Base-by-base conservation (phyloP, 2,329 filamentous ascomycete genomes). In the Fusarium brevicatenulatum region DNA sequence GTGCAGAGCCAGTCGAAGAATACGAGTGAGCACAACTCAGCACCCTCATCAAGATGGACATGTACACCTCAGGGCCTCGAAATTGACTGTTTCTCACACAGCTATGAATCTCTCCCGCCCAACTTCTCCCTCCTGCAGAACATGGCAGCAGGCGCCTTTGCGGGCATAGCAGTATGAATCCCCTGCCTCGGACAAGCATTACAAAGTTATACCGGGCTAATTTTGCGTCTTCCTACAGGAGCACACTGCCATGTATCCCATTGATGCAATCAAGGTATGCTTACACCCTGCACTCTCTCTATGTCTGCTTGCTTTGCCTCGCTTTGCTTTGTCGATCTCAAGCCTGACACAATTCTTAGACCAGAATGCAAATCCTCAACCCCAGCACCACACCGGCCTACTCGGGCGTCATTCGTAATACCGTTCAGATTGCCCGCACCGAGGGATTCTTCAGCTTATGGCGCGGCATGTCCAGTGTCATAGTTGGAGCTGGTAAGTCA, bases 201-300 rank as follows among this genome's bases (percentile, higher is more conserved):
- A 62, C 23, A 42, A 42, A 21, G n/a, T 54, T 37, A 63, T 30
- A 36, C 23, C 37, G 50, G 53, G 66, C 54, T 69, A 68, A 74
- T 73, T 77, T 68, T 77, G 46, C 18, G 59, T 59, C 32, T 40
- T 32, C 32, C 28, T 69, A 57, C 76, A 98, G 95, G 95, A 98
- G 86, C 95, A 98, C 84, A 97, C 95, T 67, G 95, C 97, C 79
- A 98, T 99, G 96, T 99, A 99, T 81, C 96, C 96, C 25, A 93
- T 99, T 80, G 96, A 99, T 85, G 91, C 97, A 76, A 93, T 99
- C 81, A 99, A 99, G 92, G 96, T 98, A 76, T 74, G 82, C 63
- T 46, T 9, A 63, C 23, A 63, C 25, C 25, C 50, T 30, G 23
- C 47, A 21, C 39, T 32, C 23, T 32, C 44, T 30, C 23, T 25